Conservation (phyloP, 805 yeast species). For the Pichia eremophila region DNA sequence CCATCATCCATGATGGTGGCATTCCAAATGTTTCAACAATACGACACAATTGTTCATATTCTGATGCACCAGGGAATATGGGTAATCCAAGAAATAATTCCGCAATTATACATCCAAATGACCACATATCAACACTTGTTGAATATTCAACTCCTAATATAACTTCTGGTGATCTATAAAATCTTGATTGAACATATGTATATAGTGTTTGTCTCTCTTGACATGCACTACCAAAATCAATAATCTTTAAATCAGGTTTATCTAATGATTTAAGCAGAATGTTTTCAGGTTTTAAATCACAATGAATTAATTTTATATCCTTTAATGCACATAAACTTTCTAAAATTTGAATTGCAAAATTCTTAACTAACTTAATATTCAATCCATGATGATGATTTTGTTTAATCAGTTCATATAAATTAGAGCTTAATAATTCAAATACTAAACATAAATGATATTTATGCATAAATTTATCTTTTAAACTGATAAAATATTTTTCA, state of each 20-base stretch:
- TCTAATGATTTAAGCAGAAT: slow-evolving; percentile 73
- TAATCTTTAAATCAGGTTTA: slow-evolving; percentile 79
- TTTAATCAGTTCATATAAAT: slow-evolving; percentile 80
- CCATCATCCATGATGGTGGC: slow-evolving; percentile 95
- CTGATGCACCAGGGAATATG: slow-evolving; percentile 89
- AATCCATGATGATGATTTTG: slow-evolving; percentile 93
- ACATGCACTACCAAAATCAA: slow-evolving; percentile 95
- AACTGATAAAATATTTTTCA: slow-evolving; percentile 63
- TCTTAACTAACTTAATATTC: slow-evolving; percentile 66
- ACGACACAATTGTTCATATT: slow-evolving; percentile 79
- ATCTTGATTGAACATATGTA: slow-evolving; percentile 87
- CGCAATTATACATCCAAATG: slow-evolving; percentile 51
- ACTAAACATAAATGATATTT: slow-evolving; percentile 89
- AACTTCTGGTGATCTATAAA: slow-evolving; percentile 92
- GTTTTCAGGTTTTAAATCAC: slow-evolving; percentile 96
- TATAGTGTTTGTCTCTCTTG: slow-evolving; percentile 83
- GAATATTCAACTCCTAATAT: slow-evolving; percentile 87
- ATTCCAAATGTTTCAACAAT: slow-evolving; percentile 73
- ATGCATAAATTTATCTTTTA: slow-evolving; percentile 85
- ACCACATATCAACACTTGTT: slow-evolving; percentile 81
- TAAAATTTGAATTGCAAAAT: slow-evolving; percentile 69
- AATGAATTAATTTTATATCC: slow-evolving; percentile 78
- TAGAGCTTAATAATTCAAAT: slow-evolving; percentile 80
- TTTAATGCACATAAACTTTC: slow-evolving; percentile 77
- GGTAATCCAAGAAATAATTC: slow-evolving; percentile 75